Conservation (phyloP, 2,329 filamentous ascomycete genomes). For the Diaporthe sp. region DNA sequence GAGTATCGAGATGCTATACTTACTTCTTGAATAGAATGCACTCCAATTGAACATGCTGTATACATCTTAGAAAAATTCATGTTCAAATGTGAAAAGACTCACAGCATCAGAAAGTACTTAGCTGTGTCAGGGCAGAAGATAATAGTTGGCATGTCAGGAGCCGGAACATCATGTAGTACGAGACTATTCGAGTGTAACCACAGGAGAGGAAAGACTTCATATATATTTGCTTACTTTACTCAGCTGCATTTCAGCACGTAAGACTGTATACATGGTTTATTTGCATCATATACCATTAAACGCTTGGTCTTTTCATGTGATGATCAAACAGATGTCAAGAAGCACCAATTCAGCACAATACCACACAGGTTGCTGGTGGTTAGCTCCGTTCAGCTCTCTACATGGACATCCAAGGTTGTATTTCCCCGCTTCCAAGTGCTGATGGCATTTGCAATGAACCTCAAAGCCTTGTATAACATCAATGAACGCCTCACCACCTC, state of each 20-base stretch:
- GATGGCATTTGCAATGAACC: background rate
- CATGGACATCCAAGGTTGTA: background rate
- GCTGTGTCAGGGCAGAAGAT: background rate
- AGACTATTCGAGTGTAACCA: background rate
- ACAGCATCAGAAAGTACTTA: background rate
- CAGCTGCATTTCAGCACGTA: rapidly evolving
- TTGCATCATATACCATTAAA: background rate
- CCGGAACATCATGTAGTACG: background rate
- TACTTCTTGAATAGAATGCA: background rate
- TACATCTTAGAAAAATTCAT: background rate
- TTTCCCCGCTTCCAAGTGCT: background rate
- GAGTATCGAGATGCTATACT: background rate
- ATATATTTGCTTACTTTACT: background rate
- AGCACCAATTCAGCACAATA: background rate
- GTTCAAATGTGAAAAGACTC: background rate
- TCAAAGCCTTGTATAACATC: background rate
- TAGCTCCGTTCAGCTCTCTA: background rate
- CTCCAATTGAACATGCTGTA: background rate
- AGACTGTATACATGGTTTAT: background rate
- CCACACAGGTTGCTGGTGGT: background rate
- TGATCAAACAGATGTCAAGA: background rate
- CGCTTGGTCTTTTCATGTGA: too few relatives aligned
- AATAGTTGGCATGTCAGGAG: background rate
- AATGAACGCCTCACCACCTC: background rate
- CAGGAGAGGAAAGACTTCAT: background rate